Base-by-base conservation (phyloP, 1,284 basidiomycete genomes). In the Leccinum fallax region DNA sequence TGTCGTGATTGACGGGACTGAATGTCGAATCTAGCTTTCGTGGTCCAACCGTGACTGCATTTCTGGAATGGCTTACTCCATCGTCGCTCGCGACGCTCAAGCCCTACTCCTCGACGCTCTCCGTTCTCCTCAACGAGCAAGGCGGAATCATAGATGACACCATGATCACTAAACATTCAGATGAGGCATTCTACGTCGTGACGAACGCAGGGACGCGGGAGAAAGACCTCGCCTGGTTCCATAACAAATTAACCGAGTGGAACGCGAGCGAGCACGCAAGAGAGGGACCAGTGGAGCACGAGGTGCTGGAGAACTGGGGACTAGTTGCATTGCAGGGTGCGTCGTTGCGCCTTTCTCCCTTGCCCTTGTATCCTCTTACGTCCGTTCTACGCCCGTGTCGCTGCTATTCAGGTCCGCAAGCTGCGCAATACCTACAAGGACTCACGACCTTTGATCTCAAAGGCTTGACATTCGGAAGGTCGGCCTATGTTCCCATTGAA, bases 91-190 rank as follows among this genome's bases (percentile, higher is more conserved):
- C 83, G 3, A 76, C 87, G 1, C 83, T 98, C 26, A 68, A 80
- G 4, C 83, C 85, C 10, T 95, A 89, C 76, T 82, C 83, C 26
- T 93, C 85, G 6, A 95, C 92, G 0, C 82, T 98, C 59, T 95
- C 93, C 1, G 93, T 98, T 19, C 80, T 98, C 4, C 82, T 99
- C 57, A 97, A 97, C 75, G 86, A 92, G 57, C 73, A 83, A 0
- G 97, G 97, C 5, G 97, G 97, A 10, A 98, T 99, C 67, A 92
- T 99, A 62, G 97, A 99, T 77, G 97, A 99, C 74, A 92, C 86
- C 9, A 80, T 96, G 71, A 86, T 95, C 71, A 95, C 92, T 36
- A 95, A 94, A 71, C 91, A 94, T 72, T 82, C 86, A 0, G 72
- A 84, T n/a, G 83, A 88, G 67, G 85, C 87, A 0, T 98, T 89